Base-by-base conservation (phyloP, 805 yeast species). In the Wickerhamiella domercqiae region DNA sequence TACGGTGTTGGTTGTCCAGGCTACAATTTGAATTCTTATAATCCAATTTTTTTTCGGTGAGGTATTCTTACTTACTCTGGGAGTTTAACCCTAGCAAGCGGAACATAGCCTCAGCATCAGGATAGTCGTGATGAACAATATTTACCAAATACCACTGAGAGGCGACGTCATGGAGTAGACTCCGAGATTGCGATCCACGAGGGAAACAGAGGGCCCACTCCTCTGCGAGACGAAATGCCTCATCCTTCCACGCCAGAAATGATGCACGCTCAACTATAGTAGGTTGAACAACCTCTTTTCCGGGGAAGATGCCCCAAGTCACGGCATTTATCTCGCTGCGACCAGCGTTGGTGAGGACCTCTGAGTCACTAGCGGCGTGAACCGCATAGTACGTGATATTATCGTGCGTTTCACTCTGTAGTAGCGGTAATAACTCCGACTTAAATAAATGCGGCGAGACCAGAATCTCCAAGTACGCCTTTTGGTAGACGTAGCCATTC, bases 271-370 rank as follows among this genome's bases (percentile, higher is more conserved):
- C 97, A 16, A 87, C 96, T 55, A 87, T 83, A 0, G 97, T 87
- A 37, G 97, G 96, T 62, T 87, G 97, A 45, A 82, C 67, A 38
- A 87, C 79, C 61, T 87, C 96, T 53, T 78, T 78, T 28, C 94
- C 94, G 20, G 97, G 96, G 73, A 82, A 84, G 39, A 86, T 83
- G 45, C 97, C 97, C 97, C 97, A 87, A 15, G 97, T 87, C 39
- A 87, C 96, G 6, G 97, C 95, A 53, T 82, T 86, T 45, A 93
- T 84, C 44, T 74, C 78, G 40, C 75, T 81, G 32, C 71, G 75
- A 18, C 68, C 68, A 34, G 83, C 73, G 57, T 86, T 86, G 35
- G 93, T 71, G 15, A 47, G 45, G 38, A 84, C 62, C 30, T 71
- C 58, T 31, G 70, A 73, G 2, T 72, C 69, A 24, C 61, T 52